A percentile compares a stretch with the other conserved stretches of the same genome.
Conservation (phyloP, 495 filamentous ascomycete species). For the Articulospora tetracladia region DNA sequence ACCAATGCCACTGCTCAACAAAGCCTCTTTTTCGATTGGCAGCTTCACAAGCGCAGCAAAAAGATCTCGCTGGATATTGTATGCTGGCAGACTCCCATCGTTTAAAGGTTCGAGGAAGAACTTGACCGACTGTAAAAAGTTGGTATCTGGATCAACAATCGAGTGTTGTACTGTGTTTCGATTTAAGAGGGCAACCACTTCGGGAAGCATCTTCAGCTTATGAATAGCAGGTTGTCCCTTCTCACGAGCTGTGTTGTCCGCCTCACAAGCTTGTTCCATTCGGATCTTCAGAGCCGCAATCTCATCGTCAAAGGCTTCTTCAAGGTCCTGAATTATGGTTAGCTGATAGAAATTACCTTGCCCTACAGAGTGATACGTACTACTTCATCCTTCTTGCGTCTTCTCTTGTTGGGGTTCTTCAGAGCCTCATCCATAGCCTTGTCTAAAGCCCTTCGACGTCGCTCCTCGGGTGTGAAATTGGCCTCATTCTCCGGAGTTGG, state of each 20-base stretch:
- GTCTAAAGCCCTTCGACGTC: constrained; percentile 75
- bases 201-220: constrained; percentile 91
- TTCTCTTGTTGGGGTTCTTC: constrained; percentile 74
- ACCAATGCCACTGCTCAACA: constrained; percentile 88
- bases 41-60: constrained; percentile 76
- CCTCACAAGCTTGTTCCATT: constrained; percentile 89
- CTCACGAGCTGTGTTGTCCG: constrained; percentile 76
- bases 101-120: constrained; percentile 97
- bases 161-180: constrained; percentile 77
- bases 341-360: background rate
- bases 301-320: constrained; percentile 81
- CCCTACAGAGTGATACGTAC: constrained; percentile 43
- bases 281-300: constrained; percentile 83
- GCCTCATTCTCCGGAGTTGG: constrained; percentile 61
- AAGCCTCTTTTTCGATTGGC: constrained; percentile 82
- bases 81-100: constrained; percentile 88
- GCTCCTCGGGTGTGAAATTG: constrained; percentile 59
- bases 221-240: constrained; percentile 77
- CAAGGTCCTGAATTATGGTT: constrained; percentile 63
- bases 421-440: constrained; percentile 81
- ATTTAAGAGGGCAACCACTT: constrained; percentile 83
- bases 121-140: constrained; percentile 88
- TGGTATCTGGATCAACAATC: constrained; percentile 90
- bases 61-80: constrained; percentile 94
- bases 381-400: constrained; percentile 84